Conservation (phyloP, 2,329 filamentous ascomycete species). For the Paecilomyces niveus region DNA sequence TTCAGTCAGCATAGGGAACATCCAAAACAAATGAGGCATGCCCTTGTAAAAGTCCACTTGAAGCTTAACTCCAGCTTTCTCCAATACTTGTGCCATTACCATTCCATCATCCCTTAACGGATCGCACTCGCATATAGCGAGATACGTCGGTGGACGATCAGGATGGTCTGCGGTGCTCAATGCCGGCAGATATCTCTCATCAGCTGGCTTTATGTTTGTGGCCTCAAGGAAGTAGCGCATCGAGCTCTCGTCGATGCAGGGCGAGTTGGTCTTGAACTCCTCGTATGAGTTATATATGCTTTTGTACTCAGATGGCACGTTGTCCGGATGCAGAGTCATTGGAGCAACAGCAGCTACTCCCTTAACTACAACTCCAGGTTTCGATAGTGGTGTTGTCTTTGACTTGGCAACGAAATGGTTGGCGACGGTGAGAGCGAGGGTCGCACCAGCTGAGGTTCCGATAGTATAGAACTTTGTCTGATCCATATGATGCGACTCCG, state of each 20-base stretch:
- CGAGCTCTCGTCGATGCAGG: neutral
- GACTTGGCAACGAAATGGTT: neutral
- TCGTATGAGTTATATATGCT: neutral
- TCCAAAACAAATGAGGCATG: neutral
- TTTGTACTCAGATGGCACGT: neutral
- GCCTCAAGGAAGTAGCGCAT: neutral
- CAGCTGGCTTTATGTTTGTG: neutral
- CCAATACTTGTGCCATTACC: neutral
- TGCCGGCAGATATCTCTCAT: neutral
- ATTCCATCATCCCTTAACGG: neutral
- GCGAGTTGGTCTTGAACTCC: neutral
- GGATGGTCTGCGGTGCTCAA: neutral
- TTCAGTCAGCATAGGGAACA: neutral
- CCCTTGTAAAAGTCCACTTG: neutral
- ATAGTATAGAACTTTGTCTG: neutral
- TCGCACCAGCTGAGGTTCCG: neutral
- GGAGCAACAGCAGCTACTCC: neutral
- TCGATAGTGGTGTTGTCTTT: neutral
- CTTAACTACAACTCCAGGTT: neutral
- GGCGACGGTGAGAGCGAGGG: neutral
- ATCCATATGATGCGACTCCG: neutral
- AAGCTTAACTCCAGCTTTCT: neutral
- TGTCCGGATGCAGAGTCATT: neutral
- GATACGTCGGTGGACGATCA: neutral
- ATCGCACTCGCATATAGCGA: neutral